Percentiles rank a stretch among this genome's conserved stretches.
Conservation (phyloP, 2,329 filamentous ascomycete genomes). For the Pseudonectria buxi region DNA sequence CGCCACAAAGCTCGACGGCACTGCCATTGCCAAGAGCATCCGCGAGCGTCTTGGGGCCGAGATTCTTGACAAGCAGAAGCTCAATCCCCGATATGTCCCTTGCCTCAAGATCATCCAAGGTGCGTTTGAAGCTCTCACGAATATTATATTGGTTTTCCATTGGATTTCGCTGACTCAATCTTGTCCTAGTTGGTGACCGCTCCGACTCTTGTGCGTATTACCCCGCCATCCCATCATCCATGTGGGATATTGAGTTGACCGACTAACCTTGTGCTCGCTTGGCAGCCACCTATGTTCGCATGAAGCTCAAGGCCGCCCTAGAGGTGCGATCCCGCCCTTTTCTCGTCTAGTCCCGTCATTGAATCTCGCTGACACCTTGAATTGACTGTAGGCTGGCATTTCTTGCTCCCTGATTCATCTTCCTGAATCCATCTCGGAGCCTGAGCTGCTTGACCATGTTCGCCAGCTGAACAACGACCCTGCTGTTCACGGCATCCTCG, state of each 20-base stretch:
- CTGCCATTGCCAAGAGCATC: constrained; percentile 86
- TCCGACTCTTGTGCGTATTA: constrained; percentile 69
- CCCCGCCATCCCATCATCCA: constrained; percentile 13
- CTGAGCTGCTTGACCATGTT: constrained; percentile 80
- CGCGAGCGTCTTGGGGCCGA: constrained; percentile 73
- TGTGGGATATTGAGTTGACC: constrained; percentile 8
- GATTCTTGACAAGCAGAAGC: constrained; percentile 72
- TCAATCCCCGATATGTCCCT: constrained; percentile 82
- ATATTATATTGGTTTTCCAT: too few species aligned
- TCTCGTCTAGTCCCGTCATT: background rate
- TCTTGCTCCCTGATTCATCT: constrained; percentile 80
- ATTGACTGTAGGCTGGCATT: constrained; percentile 67
- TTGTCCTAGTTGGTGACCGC: constrained; percentile 69
- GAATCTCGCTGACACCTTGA: background rate
- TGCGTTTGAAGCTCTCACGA: too few species aligned
- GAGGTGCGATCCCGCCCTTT: constrained; percentile 52
- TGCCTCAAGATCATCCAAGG: constrained; percentile 93
- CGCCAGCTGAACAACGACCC: constrained; percentile 79
- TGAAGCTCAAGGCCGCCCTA: constrained; percentile 96
- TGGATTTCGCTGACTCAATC: constrained; percentile 16
- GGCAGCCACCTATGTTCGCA: constrained; percentile 92
- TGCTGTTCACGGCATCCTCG: constrained; percentile 81
- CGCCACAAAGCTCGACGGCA: constrained; percentile 91
- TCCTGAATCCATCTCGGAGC: constrained; percentile 71
- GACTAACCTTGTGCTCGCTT: constrained; percentile 26